Evolutionary conservation across 176 grass and related monocot genomes (phyloP).

Genomic region (Typha latifolia): DNA sequence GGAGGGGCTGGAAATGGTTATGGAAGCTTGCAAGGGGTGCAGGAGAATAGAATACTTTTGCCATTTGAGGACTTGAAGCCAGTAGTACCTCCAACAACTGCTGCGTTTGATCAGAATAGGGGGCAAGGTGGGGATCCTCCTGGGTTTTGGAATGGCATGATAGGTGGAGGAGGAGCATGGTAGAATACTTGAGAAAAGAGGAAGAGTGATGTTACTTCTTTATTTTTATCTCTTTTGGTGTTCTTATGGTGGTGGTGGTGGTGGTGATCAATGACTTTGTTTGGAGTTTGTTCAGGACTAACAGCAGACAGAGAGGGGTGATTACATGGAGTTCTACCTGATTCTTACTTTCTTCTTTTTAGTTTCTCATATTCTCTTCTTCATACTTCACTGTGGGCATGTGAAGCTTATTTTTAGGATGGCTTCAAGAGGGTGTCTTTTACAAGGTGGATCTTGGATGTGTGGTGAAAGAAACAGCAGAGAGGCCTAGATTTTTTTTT

Average conservation of each 20-base stretch:
- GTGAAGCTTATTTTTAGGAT: conserved; percentile 14
- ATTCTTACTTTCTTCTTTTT: background rate
- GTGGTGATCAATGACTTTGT: conserved; percentile 2
- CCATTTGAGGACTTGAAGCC: background rate
- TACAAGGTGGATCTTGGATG: background rate
- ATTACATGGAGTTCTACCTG: conserved; percentile 7
- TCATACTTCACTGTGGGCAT: conserved; percentile 1
- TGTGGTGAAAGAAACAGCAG: background rate
- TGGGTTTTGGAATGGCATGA: conserved; percentile 48
- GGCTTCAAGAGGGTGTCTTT: conserved; percentile 7
- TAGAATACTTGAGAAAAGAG: background rate
- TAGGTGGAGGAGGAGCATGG: conserved; percentile 32
- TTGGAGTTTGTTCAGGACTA: conserved; percentile 9
- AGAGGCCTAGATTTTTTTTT: background rate
- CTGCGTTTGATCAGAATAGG: conserved; percentile 34
- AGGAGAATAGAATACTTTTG: background rate
- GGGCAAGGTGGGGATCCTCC: conserved; percentile 30
- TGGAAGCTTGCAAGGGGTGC: background rate
- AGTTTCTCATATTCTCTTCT: background rate
- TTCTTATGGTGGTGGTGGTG: background rate
- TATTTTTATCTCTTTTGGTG: background rate
- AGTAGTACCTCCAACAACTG: background rate
- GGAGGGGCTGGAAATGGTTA: background rate
- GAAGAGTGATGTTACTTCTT: background rate
- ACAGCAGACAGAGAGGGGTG: conserved; percentile 3